Base-by-base conservation (phyloP, 2,329 filamentous ascomycete genomes). In the Emmonsiellopsis sp. region DNA sequence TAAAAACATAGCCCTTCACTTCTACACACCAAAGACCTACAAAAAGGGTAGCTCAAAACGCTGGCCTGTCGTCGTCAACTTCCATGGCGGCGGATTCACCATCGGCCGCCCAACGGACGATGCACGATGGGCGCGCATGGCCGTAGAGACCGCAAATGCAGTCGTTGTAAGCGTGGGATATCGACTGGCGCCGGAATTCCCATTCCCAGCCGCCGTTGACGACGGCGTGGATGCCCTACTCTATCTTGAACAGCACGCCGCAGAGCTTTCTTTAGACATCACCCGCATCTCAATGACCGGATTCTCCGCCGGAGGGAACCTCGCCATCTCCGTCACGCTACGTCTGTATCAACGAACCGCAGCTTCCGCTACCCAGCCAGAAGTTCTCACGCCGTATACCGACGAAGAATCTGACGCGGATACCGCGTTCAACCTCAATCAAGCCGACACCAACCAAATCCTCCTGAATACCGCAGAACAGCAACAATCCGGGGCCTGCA, bases 1-100 rank as follows among this genome's bases (percentile, higher is more conserved):
- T 53, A 44, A 67, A 36, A 21, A 49, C 34, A 40, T 49, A 49
- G 31, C n/a, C 46, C 72, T 86, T 2, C 74, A 79, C 55, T 85
- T 85, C 65, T 86, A 85, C 68, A 76, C 79, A 2, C 83, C 83
- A 13, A 58, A 66, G 10, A 60, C 64, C 42, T 74, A 75, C 53
- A 53, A 61, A 31, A 52, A 59, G 11, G 60, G 61, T 34, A 62
- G 61, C 17, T 62, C 61, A 62, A 70, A 72, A 60, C 71, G 68
- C 32, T 82, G 77, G 53, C 80, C 81, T 0, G 77, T 81, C 3
- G 74, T 83, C 2, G 75, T 84, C 59, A 84, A 84, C 61, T 83
- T 84, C 59, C 82, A 85, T 57, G 81, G 82, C 13, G 82, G 82
- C 43, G 82, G 82, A 1, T 85, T 84, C 64, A 81, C 78, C 0